Percentiles rank a stretch among this genome's conserved stretches.
These are phyloP conservation scores for Musa troglodytarum DNA, from an alignment of 176 grass and related monocot genomes.

Conservation along the genomic window DNA sequence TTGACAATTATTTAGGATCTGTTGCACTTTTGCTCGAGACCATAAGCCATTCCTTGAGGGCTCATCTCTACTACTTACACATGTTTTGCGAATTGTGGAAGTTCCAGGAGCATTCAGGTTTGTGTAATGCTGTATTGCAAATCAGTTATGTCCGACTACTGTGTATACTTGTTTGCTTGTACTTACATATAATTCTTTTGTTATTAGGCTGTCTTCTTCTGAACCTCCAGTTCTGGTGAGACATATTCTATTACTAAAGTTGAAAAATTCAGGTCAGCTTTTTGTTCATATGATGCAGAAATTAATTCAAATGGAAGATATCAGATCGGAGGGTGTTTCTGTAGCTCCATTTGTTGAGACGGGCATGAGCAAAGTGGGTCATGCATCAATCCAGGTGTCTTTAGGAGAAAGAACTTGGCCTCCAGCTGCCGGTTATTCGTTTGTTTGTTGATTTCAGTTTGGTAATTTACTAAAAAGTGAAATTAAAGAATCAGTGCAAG, in stretches of 20 bases:
- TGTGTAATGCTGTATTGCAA: neutral
- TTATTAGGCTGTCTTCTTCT: conserved; percentile 71
- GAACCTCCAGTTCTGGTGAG: conserved; percentile 78
- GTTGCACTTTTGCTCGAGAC: conserved; percentile 92
- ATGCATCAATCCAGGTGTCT: conserved; percentile 97
- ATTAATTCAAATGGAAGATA: conserved; percentile 84
- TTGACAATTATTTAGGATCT: conserved; percentile 53
- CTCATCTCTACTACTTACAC: conserved; percentile 85
- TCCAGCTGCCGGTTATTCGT: conserved; percentile 93
- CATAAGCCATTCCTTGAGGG: conserved; percentile 78
- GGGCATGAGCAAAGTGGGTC: conserved; percentile 90
- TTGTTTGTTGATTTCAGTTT: conserved; percentile 98
- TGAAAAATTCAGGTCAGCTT: conserved; percentile 71
- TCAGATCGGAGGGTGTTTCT: conserved; percentile 66
- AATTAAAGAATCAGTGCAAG: conserved; percentile 65
- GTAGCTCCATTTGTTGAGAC: conserved; percentile 91
- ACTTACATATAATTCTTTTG: conserved; percentile 17
- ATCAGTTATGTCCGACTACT: neutral
- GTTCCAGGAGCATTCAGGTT: conserved; percentile 91
- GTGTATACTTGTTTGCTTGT: conserved; percentile 1
- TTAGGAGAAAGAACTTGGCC: conserved; percentile 99
- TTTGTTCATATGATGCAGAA: conserved; percentile 96
- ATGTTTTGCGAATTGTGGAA: conserved; percentile 86
- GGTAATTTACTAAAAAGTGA: conserved; percentile 61
- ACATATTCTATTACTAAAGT: conserved; percentile 84